Conservation (phyloP, 768 basidiomycete genomes). For the Leccinum boreale region DNA sequence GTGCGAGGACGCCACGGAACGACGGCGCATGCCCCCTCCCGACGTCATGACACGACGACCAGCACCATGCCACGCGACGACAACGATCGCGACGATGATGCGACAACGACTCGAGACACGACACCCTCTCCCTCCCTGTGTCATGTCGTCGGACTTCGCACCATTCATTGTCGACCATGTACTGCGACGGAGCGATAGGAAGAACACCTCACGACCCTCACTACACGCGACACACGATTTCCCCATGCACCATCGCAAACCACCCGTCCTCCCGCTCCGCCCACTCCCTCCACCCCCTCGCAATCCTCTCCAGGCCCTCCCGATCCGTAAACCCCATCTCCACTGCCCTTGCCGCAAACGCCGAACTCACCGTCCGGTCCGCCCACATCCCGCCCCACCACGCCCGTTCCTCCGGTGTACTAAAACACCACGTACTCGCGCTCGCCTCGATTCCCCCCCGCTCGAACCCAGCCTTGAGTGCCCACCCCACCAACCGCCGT, state of each 20-base stretch:
- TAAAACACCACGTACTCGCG: conserved; percentile 37
- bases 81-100: too few relatives aligned
- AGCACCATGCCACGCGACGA: too few relatives aligned
- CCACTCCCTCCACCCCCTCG: conserved; percentile 31
- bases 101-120: too few relatives aligned
- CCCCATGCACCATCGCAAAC: conserved; percentile 33
- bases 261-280: conserved; percentile 31
- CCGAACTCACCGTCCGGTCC: conserved; percentile 34
- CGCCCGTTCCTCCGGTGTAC: conserved; percentile 32
- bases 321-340: conserved; percentile 22
- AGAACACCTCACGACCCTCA: conserved; percentile 7
- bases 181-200: too few relatives aligned
- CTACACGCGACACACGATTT: conserved; percentile 31
- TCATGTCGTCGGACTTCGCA: too few relatives aligned
- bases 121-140: too few relatives aligned
- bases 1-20: too few relatives aligned
- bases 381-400: conserved; percentile 42
- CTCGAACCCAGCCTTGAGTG: conserved; percentile 35
- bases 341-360: conserved; percentile 31
- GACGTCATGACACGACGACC: too few relatives aligned
- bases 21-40: too few relatives aligned
- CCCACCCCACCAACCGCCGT: conserved; percentile 37
- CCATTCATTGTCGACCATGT: too few relatives aligned
- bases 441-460: conserved; percentile 25
- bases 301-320: conserved; percentile 23